These are phyloP conservation scores for Phytophthora citrophthora DNA, from an alignment of 352 stramenopile genomes.

Conservation along the genomic window DNA sequence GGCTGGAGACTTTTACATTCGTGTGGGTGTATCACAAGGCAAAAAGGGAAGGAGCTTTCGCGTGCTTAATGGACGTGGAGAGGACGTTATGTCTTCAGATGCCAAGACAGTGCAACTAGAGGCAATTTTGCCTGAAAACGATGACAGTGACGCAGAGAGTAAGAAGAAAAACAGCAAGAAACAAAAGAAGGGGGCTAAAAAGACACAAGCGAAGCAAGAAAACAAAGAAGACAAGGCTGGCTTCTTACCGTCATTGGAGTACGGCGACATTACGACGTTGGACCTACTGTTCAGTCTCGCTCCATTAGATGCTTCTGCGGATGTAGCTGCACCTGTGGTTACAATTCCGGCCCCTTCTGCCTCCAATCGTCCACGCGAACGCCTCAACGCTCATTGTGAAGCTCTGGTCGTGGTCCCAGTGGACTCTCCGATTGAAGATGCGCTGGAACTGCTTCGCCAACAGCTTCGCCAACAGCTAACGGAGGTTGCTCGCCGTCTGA, in stretches of 20 bases:
- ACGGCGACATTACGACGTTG: slow-evolving; percentile 55
- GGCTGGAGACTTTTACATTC: slow-evolving; percentile 41
- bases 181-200: slow-evolving; percentile 43
- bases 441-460: slow-evolving; percentile 29
- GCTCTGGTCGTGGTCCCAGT: slow-evolving; percentile 47
- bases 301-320: slow-evolving; percentile 8
- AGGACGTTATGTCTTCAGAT: slow-evolving; percentile 22
- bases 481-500: slow-evolving; percentile 27
- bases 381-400: slow-evolving; percentile 44
- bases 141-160: slow-evolving; percentile 14
- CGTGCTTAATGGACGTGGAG: slow-evolving; percentile 43
- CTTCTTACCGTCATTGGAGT: slow-evolving; percentile 55
- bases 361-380: slow-evolving; percentile 4
- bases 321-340: slow-evolving; percentile 34
- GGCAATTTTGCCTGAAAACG: slow-evolving; percentile 10
- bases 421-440: slow-evolving; percentile 13
- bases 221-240: slow-evolving; percentile 20
- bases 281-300: slow-evolving; percentile 54
- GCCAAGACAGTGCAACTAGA: slow-evolving; percentile 12
- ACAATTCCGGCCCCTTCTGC: slow-evolving; percentile 37
- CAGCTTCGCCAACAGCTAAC: slow-evolving; percentile 36
- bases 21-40: slow-evolving; percentile 26
- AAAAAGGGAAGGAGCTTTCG: slow-evolving; percentile 27
- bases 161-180: slow-evolving; percentile 39
- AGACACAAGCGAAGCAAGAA: slow-evolving; percentile 35